phyloP scores from a whole-genome alignment of 768 basidiomycete species.

The Naganishia friedmannii region DNA sequence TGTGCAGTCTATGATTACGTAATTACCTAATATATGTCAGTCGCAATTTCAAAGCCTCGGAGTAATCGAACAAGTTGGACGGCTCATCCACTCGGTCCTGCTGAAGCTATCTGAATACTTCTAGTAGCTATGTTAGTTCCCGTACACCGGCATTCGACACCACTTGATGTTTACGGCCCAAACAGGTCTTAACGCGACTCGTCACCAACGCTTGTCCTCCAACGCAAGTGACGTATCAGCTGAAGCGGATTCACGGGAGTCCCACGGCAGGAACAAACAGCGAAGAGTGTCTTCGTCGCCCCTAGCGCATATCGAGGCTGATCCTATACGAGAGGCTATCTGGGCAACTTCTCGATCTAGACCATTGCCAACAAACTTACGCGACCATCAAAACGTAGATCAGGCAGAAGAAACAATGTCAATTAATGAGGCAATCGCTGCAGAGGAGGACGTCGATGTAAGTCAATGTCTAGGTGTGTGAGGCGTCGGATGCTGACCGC shows the following conservation, averaged over 20 bases:
- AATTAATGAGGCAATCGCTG: slow-evolving; percentile 28
- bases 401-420: slow-evolving; percentile 3
- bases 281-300: slow-evolving; percentile 80
- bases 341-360: slow-evolving; percentile 14
- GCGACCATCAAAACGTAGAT: slow-evolving; percentile 9
- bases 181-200: slow-evolving; percentile 8
- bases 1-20: too few species aligned
- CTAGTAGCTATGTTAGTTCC: slow-evolving; percentile 51
- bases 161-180: slow-evolving; percentile 21
- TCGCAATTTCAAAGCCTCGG: neutral
- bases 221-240: slow-evolving; percentile 79
- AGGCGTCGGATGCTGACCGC: neutral
- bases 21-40: neutral
- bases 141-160: slow-evolving; percentile 68
- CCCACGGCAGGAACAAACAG: slow-evolving; percentile 73
- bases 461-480: slow-evolving; percentile 19
- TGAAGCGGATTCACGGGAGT: slow-evolving; percentile 78
- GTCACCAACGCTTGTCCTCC: slow-evolving; percentile 53
- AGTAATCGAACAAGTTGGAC: neutral
- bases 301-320: slow-evolving; percentile 76
- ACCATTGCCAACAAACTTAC: neutral
- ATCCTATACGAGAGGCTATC: slow-evolving; percentile 62
- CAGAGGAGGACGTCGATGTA: slow-evolving; percentile 47
- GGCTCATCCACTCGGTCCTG: neutral
- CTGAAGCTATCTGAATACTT: neutral